Percentiles rank a stretch among this genome's conserved stretches.
These are phyloP conservation scores for Boletus reticulatus DNA, from an alignment of 768 basidiomycete genomes.

Conservation along the genomic window DNA sequence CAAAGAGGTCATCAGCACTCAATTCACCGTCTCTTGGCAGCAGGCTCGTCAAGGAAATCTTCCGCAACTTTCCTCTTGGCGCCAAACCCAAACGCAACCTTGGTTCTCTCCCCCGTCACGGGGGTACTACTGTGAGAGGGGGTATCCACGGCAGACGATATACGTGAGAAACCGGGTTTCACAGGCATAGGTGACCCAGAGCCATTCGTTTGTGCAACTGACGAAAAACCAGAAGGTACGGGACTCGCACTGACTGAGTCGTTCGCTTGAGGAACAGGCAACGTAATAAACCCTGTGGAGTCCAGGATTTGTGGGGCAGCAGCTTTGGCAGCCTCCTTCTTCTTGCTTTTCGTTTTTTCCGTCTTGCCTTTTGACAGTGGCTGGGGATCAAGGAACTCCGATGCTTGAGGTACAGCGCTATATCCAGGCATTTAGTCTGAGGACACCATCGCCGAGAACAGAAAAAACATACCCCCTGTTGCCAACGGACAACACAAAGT, in stretches of 20 bases:
- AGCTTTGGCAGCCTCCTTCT: conserved; percentile 59
- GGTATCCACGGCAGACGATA: conserved; percentile 55
- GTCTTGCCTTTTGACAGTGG: conserved; percentile 82
- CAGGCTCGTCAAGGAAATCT: conserved; percentile 64
- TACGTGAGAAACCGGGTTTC: conserved; percentile 74
- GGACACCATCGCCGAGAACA: not conserved
- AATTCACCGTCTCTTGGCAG: conserved; percentile 51
- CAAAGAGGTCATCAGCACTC: not conserved
- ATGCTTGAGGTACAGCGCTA: conserved; percentile 84
- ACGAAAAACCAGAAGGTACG: conserved; percentile 38
- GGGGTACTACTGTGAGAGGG: conserved; percentile 53
- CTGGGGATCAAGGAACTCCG: conserved; percentile 77
- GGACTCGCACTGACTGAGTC: conserved; percentile 43
- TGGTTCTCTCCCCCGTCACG: conserved; percentile 62
- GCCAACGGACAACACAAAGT: conserved; percentile 93
- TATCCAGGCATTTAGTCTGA: conserved; percentile 10
- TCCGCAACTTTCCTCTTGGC: conserved; percentile 78
- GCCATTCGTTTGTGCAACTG: conserved; percentile 25
- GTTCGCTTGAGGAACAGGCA: conserved; percentile 57
- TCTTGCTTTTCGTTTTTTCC: conserved; percentile 78
- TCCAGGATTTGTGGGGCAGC: conserved; percentile 45
- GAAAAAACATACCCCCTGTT: conserved; percentile 72
- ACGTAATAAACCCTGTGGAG: conserved; percentile 65
- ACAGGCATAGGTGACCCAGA: conserved; percentile 60
- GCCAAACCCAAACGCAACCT: conserved; percentile 75